phyloP scores from a whole-genome alignment of 768 basidiomycete genomes.

The Kwoniella europaea region DNA sequence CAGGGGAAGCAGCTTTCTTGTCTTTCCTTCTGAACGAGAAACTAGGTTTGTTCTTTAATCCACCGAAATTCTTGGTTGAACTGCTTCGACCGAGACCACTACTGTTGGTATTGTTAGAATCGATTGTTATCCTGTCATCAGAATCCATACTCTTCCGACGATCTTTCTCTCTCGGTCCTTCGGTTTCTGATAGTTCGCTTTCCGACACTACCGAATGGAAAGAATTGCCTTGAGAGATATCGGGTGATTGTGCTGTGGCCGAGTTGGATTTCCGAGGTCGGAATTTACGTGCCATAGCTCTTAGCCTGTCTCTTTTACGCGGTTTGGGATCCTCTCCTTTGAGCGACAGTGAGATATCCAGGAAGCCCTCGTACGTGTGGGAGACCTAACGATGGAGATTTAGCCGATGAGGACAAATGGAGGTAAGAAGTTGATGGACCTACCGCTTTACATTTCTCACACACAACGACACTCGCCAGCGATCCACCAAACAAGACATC shows the following conservation, averaged over 20 bases:
- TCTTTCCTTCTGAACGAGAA: slow-evolving; percentile 47
- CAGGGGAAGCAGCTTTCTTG: slow-evolving; percentile 9
- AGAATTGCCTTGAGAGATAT: slow-evolving; percentile 5
- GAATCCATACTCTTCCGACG: slow-evolving; percentile 38
- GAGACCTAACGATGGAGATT: slow-evolving; percentile 61
- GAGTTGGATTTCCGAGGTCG: slow-evolving; percentile 45
- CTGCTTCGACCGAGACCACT: slow-evolving; percentile 21
- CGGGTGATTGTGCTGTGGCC: slow-evolving; percentile 14
- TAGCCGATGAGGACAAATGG: neutral
- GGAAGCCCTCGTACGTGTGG: slow-evolving; percentile 89
- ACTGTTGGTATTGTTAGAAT: slow-evolving; percentile 7
- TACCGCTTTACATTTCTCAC: slow-evolving; percentile 89
- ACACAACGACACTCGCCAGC: slow-evolving; percentile 88
- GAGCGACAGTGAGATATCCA: slow-evolving; percentile 88
- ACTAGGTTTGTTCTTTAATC: slow-evolving; percentile 42
- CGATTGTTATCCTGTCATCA: slow-evolving; percentile 30
- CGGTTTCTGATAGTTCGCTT: slow-evolving; percentile 35
- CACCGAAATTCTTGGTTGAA: slow-evolving; percentile 31
- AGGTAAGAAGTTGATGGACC: slow-evolving; percentile 25
- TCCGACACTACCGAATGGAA: slow-evolving; percentile 28
- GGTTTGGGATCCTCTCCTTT: slow-evolving; percentile 75
- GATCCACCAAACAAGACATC: slow-evolving; percentile 91
- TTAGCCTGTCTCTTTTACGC: slow-evolving; percentile 77
- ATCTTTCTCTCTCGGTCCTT: slow-evolving; percentile 30
- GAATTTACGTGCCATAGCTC: slow-evolving; percentile 72